Percentiles rank a stretch among this genome's conserved stretches.
These are phyloP conservation scores for Drosera capensis DNA, from an alignment of 148 eudicot species.

Conservation along the genomic window DNA sequence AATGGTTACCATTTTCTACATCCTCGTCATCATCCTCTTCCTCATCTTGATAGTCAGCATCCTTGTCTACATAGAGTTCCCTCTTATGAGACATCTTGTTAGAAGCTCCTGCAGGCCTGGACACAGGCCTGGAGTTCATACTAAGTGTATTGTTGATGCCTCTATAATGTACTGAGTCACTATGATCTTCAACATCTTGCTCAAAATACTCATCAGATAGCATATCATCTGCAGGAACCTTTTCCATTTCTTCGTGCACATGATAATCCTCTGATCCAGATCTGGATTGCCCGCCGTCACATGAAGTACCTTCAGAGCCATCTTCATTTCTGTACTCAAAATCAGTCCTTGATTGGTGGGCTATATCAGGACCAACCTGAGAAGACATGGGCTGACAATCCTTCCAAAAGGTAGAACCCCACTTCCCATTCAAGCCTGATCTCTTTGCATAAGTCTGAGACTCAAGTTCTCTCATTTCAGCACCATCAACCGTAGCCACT, in stretches of 20 bases:
- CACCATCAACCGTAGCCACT: constrained; percentile 18
- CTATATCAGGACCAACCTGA: constrained; percentile 29
- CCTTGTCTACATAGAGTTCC: constrained; percentile 22
- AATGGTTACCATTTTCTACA: constrained; percentile 28
- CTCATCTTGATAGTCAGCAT: constrained; percentile 25
- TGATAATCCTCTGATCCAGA: constrained; percentile 32
- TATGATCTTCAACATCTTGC: constrained; percentile 82
- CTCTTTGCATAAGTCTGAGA: constrained; percentile 33
- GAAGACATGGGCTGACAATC: constrained; percentile 35
- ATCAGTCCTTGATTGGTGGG: constrained; percentile 66
- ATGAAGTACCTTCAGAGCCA: constrained; percentile 47
- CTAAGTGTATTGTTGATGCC: constrained; percentile 17
- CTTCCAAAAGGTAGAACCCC: constrained; percentile 84
- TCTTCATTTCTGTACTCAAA: constrained; percentile 57
- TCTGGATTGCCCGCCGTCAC: constrained; percentile 32
- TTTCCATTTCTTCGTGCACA: constrained; percentile 29
- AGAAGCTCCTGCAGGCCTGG: constrained; percentile 18
- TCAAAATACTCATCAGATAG: constrained; percentile 96
- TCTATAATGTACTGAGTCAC: constrained; percentile 40
- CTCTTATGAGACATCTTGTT: constrained; percentile 22
- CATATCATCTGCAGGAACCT: constrained; percentile 77
- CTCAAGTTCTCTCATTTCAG: constrained; percentile 20
- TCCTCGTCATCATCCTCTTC: constrained; percentile 46
- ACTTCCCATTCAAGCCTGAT: constrained; percentile 28
- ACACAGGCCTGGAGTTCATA: constrained; percentile 25